phyloP scores from a whole-genome alignment of 768 basidiomycete genomes.

The Rhizopogon vesiculosus region DNA sequence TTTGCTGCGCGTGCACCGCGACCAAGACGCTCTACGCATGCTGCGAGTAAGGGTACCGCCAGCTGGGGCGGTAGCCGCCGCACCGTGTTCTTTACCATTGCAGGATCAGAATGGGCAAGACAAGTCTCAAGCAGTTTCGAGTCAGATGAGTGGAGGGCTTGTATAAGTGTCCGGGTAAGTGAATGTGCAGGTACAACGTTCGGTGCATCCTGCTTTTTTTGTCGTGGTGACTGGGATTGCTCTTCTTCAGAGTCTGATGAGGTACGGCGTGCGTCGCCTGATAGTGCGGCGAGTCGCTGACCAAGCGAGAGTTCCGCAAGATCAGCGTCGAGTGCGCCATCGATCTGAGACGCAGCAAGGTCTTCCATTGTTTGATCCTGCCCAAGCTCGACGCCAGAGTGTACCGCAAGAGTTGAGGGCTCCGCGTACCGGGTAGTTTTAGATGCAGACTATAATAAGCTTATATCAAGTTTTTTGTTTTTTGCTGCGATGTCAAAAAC shows the following conservation, averaged over 20 bases:
- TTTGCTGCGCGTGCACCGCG: slow-evolving; percentile 65
- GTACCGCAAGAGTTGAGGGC: slow-evolving; percentile 52
- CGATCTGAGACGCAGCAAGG: slow-evolving; percentile 42
- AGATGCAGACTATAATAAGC: slow-evolving; percentile 32
- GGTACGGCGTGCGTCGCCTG: slow-evolving; percentile 34
- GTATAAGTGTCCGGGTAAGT: slow-evolving; percentile 89
- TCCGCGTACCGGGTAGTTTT: slow-evolving; percentile 67
- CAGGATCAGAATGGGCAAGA: slow-evolving; percentile 75
- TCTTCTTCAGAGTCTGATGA: slow-evolving; percentile 46
- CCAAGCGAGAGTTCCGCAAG: slow-evolving; percentile 90
- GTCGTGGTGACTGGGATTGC: slow-evolving; percentile 22
- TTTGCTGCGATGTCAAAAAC: neutral
- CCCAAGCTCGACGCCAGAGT: slow-evolving; percentile 63
- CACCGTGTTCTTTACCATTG: slow-evolving; percentile 83
- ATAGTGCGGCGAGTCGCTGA: slow-evolving; percentile 77
- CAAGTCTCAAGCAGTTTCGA: slow-evolving; percentile 83
- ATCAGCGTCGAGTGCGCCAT: slow-evolving; percentile 75
- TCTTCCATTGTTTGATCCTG: slow-evolving; percentile 53
- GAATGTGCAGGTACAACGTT: slow-evolving; percentile 74
- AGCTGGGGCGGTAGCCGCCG: slow-evolving; percentile 81
- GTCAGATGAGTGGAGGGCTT: slow-evolving; percentile 95
- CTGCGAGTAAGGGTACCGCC: slow-evolving; percentile 78
- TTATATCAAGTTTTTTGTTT: neutral
- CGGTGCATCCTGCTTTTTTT: slow-evolving; percentile 20
- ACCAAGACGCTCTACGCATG: slow-evolving; percentile 86